Base-by-base conservation (phyloP, 805 yeast genomes). In the Hanseniaspora singularis region DNA sequence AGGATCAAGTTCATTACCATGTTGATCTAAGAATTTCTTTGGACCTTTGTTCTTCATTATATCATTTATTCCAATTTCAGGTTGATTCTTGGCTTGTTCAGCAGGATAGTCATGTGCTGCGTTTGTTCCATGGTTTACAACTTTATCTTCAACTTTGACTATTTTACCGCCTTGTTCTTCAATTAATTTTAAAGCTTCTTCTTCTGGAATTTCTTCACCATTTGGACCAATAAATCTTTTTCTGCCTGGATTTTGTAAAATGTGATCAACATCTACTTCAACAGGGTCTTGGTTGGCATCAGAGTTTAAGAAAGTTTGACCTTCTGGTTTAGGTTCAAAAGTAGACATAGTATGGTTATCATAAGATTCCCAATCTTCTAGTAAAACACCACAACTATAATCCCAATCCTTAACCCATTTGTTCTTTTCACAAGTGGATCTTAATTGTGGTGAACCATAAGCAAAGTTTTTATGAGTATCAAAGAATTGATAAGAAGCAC, bases 401-500 rank as follows among this genome's bases (percentile, higher is more conserved):
- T 92, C 98, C 98, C 97, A 92, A 33, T 74, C 69, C 3, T 67
- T 51, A 27, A 82, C 52, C 54, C 76, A 62, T 64, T 76, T 76
- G 38, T 88, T 68, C 37, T 70, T 65, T 50, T 68, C 65, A 65
- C 98, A 92, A 50, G 71, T 63, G 24, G 59, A 62, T 56, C 71
- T 71, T 39, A 94, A 81, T 96, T 97, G 89, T 46, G 75, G 73
- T 11, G 73, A 59, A 39, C 83, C 98, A 59, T 84, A 83, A 40
- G 80, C 73, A 57, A 92, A 64, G 30, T 97, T 81, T 1, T 84
- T 71, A 64, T 79, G 79, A 51, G 68, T 62, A 46, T 64, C 61
- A 68, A 73, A 89, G 60, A 78, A 76, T 18, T 67, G 66, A 10
- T 73, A 61, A 20, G 81, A 68, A 18, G 64, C 64, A 1, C 67